Base-by-base conservation (phyloP, 768 basidiomycete species). In the Boletus speciosus region DNA sequence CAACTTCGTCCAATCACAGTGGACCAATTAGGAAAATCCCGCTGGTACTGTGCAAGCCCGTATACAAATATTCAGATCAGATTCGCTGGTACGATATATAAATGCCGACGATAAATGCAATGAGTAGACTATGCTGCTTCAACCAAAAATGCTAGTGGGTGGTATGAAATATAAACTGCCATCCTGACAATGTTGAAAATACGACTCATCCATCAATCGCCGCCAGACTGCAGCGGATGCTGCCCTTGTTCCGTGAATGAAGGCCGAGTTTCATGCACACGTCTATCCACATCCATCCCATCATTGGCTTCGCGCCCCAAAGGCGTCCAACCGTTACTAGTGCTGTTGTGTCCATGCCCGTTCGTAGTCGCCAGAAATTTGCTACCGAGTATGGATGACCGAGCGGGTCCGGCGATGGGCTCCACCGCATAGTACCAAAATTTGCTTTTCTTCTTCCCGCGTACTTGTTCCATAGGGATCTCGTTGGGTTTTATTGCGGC, bases 341-440 rank as follows among this genome's bases (percentile, higher is more conserved):
- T 47, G 47, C 55, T 37, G 38, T 44, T 34, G 46, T 58, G 51
- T 37, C 61, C 59, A 34, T 67, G 62, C 51, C 61, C 62, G 25
- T 73, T 68, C 21, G 60, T 43, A 6, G 39, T 36, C 44, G 54
- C 42, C 48, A 58, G 55, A 47, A 58, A 47, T 46, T 58, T 59
- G 54, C 54, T 45, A 23, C 48, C 61, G 32, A 21, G 50, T 25
- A 44, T 42, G 16, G 58, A 51, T 46, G 62, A 60, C 25, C 42
- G 54, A 35, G 61, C 16, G 12, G 72, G 58, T 25, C 71, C 74
- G 8, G 78, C 69, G 41, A 80, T 62, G 1, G 89, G 86, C 61
- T 93, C 90, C 25, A 93, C 88, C 19, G 90, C 90, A 59, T 93
- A 93, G 41, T 87, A 86, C 90, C 90, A 91, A 67, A 85, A 92